Base-by-base conservation (phyloP, 805 yeast species). In the Ogataea angusta region DNA sequence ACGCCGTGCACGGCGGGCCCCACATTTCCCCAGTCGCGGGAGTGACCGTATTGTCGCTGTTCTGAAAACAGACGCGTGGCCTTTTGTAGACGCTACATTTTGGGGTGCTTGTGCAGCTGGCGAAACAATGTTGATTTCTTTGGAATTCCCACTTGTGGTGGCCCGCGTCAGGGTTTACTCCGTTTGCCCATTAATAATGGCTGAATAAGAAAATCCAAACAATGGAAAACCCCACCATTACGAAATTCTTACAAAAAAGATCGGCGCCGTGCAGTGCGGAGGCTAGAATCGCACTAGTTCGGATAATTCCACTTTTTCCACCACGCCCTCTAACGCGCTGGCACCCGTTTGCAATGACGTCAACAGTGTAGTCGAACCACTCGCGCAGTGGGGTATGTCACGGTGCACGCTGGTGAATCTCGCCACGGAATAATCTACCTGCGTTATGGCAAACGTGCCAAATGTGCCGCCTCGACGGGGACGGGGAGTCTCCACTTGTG, bases 181-280 rank as follows among this genome's bases (percentile, higher is more conserved):
- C 37, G 37, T 34, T 34, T n/a, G 21, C 27, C 34, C 29, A 9
- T 32, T 5, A 18, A 22, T 21, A 18, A 22, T 21, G 35, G n/a
- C 33, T 31, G 15, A 26, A 13, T 8, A 24, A 6, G 21, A 19
- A 12, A 21, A 26, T 19, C 21, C 27, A 16, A 33, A 38, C 42
- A 38, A 38, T 38, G 16, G 25, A 6, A 4, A 12, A 27, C 42
- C 42, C 42, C 42, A 28, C 42, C 21, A 22, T 27, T 28, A 24
- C 33, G 32, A 33, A 15, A 24, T 14, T 30, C 3, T 36, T 23
- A 22, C 18, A 4, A 26, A 21, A 21, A 6, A 22, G 16, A 29
- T 27, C 13, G 13, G 38, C 29, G 18, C 22, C 21, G 8, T 26
- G 41, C 41, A 38, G 19, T 18, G 34, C 30, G 31, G 34, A 22